These are phyloP conservation scores for Colletotrichum salicis DNA, from an alignment of 2,329 filamentous ascomycete species.

Conservation along the genomic window DNA sequence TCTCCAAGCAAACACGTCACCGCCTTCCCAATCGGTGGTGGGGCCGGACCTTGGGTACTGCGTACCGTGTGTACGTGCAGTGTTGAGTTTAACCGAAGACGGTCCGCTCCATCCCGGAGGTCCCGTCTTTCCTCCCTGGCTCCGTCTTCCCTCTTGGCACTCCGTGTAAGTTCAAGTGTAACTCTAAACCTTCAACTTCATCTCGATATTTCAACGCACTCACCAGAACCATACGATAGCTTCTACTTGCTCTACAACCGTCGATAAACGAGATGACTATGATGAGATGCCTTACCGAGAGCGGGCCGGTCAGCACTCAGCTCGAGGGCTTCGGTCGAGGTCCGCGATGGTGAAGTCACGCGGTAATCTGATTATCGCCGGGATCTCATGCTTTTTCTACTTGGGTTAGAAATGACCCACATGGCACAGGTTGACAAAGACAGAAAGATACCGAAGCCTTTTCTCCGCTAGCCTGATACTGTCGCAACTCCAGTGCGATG, in stretches of 20 bases:
- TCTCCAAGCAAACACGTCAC: constrained; percentile 24
- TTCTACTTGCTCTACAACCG: background rate
- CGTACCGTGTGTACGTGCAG: background rate
- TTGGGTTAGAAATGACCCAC: background rate
- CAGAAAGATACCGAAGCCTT: background rate
- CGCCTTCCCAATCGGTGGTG: constrained; percentile 19
- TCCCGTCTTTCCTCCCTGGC: background rate
- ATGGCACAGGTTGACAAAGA: background rate
- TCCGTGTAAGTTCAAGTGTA: background rate
- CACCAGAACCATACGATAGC: background rate
- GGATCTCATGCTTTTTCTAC: background rate
- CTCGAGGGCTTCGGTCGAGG: background rate
- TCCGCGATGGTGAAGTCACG: background rate
- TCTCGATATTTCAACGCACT: background rate
- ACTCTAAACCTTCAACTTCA: background rate
- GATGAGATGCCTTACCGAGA: background rate
- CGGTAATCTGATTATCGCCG: background rate
- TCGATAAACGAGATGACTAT: background rate
- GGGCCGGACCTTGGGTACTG: no score
- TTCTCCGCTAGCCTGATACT: background rate
- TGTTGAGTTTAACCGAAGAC: rapidly evolving
- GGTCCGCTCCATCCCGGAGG: background rate
- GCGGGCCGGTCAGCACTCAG: background rate
- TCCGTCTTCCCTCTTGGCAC: background rate
- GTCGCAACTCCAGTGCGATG: background rate